Base-by-base conservation (phyloP, 768 basidiomycete species). In the Xerocomellus dryophilus region DNA sequence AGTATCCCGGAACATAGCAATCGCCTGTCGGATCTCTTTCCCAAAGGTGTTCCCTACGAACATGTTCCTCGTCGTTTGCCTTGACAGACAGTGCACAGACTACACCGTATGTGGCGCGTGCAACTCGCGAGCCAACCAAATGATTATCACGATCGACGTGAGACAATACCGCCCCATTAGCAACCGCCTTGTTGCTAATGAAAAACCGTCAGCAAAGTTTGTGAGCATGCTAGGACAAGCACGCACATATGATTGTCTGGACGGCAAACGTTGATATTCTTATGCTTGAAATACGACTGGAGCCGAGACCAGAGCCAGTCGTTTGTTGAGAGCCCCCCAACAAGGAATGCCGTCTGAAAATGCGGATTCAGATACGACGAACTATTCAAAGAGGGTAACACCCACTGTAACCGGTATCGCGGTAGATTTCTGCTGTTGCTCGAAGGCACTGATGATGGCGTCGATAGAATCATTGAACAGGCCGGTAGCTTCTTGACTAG, bases 281-380 rank as follows among this genome's bases (percentile, higher is more conserved):
- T 49, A 0, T 0, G 7, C 14, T 25, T 10, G 41, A 62, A 62
- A 35, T 62, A 61, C 1, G 48, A 44, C 25, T 61, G 47, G 5
- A 62, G 47, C 11, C 18, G 50, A 43, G 40, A 43, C 50, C 53
- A 54, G 17, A 62, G 40, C 56, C 57, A 55, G 25, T 56, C 44
- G 7, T 56, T 62, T 10, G 25, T 43, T 7, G 49, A 47, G 1
- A 59, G 25, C 1, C 57, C 61, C 1, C 61, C 61, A 7, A 62
- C 46, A n/a, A 62, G 31, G 10, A 62, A 59, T 9, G 35, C 61
- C 25, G 7, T 44, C 61, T 62, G 18, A 18, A 40, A 31, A 15
- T 10, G 27, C 7, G 2, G 23, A 20, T 47, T n/a, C n/a, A 11
- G 39, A 20, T 32, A 7, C 0, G 11, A 14, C 12, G 12, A 8